A percentile compares a stretch with the other conserved stretches of the same genome.
phyloP scores from a whole-genome alignment of 139 green algal genomes.

The Gonium pectorale region DNA sequence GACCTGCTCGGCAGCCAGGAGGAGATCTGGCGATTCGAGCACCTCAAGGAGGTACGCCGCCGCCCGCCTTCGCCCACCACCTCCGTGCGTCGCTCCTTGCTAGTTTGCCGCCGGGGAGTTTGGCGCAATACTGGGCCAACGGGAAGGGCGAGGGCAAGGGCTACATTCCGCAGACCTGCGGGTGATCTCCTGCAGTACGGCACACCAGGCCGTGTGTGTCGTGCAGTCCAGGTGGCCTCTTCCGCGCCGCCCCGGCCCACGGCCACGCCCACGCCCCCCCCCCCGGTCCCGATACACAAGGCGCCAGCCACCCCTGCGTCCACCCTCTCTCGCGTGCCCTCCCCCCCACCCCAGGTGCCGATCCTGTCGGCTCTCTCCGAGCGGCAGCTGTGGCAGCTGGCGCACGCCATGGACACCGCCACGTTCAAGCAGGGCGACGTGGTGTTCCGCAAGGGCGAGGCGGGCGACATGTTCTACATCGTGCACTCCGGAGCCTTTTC shows the following conservation, averaged over 20 bases:
- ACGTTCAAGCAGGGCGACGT: slow-evolving; percentile 56
- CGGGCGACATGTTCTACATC: slow-evolving; percentile 90
- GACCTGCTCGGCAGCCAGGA: slow-evolving; percentile 89
- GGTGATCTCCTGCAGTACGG: no score
- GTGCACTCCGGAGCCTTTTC: slow-evolving; percentile 84
- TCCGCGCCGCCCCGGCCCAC: no score
- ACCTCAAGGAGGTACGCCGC: slow-evolving; percentile 78
- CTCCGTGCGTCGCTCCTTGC: no score
- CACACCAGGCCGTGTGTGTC: no score
- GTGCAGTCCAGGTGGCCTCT: no score
- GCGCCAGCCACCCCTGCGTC: background rate
- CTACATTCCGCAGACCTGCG: no score
- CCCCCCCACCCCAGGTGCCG: slow-evolving; percentile 65
- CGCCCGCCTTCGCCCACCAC: no score
- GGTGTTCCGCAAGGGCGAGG: slow-evolving; percentile 76
- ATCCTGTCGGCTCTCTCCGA: slow-evolving; percentile 82
- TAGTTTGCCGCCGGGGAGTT: no score
- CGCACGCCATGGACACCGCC: slow-evolving; percentile 62
- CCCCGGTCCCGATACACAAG: no score
- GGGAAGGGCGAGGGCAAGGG: no score
- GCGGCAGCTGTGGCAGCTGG: slow-evolving; percentile 85
- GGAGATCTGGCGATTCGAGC: slow-evolving; percentile 87
- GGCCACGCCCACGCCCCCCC: no score
- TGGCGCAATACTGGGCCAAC: no score
- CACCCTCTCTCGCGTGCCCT: background rate